phyloP scores from a whole-genome alignment of 257 asterid species.

The Solanum arcanum region DNA sequence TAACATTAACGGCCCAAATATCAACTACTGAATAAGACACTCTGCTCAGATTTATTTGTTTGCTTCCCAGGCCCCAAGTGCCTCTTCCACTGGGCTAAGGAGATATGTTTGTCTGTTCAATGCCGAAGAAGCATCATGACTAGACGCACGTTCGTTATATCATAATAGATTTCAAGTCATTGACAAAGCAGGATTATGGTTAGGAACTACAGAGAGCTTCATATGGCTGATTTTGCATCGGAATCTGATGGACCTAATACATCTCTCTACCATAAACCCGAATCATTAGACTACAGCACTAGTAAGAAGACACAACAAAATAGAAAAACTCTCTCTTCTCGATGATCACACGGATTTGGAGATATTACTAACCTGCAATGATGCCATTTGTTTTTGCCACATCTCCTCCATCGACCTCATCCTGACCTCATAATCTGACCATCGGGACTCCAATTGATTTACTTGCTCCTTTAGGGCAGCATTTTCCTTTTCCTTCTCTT shows the following conservation, averaged over 20 bases:
- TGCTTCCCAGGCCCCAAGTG: not conserved
- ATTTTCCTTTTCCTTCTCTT: constrained; percentile 46
- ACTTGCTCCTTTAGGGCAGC: constrained; percentile 42
- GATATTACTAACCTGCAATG: constrained; percentile 43
- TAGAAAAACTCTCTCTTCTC: not conserved
- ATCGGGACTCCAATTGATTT: constrained; percentile 29
- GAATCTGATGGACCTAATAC: not conserved
- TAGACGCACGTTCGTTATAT: not conserved
- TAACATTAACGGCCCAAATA: not conserved
- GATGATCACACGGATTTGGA: not conserved
- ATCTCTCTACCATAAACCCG: not conserved
- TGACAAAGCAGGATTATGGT: not conserved
- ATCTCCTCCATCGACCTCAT: constrained; percentile 49
- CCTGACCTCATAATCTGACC: constrained; percentile 48
- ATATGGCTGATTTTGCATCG: not conserved
- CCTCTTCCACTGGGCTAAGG: not conserved
- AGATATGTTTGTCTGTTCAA: not conserved
- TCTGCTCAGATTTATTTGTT: not conserved
- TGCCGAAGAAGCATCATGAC: not conserved
- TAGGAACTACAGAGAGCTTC: not conserved
- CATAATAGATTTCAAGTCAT: not conserved
- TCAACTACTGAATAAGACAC: not conserved
- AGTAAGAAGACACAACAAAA: not conserved
- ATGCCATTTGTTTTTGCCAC: constrained; percentile 58
- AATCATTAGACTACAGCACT: not conserved